Conservation (phyloP, 306 rosid species). For the Inga leiocalycina region DNA sequence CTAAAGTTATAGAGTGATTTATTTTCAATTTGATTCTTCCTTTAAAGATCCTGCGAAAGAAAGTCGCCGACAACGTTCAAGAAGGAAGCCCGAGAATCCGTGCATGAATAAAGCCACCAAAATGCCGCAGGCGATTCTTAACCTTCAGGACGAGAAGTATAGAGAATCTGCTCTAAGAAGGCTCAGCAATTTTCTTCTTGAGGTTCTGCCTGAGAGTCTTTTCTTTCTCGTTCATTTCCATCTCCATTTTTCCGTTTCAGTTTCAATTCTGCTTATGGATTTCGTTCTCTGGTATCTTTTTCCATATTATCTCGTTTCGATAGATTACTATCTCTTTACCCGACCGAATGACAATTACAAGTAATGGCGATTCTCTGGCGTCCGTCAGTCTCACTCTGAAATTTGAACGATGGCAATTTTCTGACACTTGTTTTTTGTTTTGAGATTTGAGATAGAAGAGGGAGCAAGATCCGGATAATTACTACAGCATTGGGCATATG, state of each 20-base stretch:
- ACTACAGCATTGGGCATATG: conserved; percentile 10
- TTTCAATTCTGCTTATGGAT: conserved; percentile 3
- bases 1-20: not conserved
- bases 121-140: conserved; percentile 12
- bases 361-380: not conserved
- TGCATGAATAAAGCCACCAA: not conserved
- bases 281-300: not conserved
- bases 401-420: not conserved
- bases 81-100: conserved; percentile 10
- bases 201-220: conserved; percentile 1
- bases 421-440: not conserved
- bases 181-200: conserved; percentile 26
- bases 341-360: not conserved
- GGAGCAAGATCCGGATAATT: conserved; percentile 27
- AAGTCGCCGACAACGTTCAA: not conserved
- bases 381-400: too few species aligned
- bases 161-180: conserved; percentile 19
- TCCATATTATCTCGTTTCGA: not conserved
- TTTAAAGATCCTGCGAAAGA: not conserved
- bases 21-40: not conserved
- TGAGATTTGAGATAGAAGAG: conserved; percentile 16
- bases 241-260: not conserved
- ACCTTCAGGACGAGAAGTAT: not conserved
- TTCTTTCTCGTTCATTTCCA: not conserved
- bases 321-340: not conserved